phyloP scores from a whole-genome alignment of 2,329 filamentous ascomycete genomes.

The Cordyceps militaris region DNA sequence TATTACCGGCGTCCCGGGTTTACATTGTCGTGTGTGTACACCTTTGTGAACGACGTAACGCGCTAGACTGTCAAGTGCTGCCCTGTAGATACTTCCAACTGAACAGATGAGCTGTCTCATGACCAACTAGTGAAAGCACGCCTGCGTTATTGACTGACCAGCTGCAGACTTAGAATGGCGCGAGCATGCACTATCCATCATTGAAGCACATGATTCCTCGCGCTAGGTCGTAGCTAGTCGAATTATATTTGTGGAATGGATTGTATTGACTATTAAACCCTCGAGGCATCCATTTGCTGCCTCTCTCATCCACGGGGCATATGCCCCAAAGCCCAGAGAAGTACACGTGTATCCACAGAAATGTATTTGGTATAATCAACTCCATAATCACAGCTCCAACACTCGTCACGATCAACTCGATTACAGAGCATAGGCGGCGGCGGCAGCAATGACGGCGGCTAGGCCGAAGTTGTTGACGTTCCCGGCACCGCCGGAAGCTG shows the following conservation, averaged over 20 bases:
- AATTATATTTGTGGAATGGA: neutral
- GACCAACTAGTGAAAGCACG: too few relatives aligned
- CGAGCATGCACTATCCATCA: too few relatives aligned
- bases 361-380: neutral
- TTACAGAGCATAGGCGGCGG: conserved; percentile 25
- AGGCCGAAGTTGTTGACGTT: conserved; percentile 20
- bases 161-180: too few relatives aligned
- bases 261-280: conserved; percentile 2
- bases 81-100: too few relatives aligned
- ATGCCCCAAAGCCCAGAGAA: neutral
- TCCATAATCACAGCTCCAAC: neutral
- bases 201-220: too few relatives aligned
- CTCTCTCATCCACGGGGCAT: neutral
- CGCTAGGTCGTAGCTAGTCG: too few relatives aligned
- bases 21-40: neutral
- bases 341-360: neutral
- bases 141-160: too few relatives aligned
- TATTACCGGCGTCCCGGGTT: neutral
- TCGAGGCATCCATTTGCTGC: neutral
- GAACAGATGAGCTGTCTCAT: too few relatives aligned
- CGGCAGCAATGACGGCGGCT: conserved; percentile 21
- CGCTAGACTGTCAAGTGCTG: too few relatives aligned
- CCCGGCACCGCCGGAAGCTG: conserved; percentile 20
- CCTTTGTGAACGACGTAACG: neutral
- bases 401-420: neutral